A percentile compares a stretch with the other conserved stretches of the same genome.
Evolutionary conservation across 2,329 filamentous ascomycete genomes (phyloP).

Genomic region (Talaromyces sp.): DNA sequence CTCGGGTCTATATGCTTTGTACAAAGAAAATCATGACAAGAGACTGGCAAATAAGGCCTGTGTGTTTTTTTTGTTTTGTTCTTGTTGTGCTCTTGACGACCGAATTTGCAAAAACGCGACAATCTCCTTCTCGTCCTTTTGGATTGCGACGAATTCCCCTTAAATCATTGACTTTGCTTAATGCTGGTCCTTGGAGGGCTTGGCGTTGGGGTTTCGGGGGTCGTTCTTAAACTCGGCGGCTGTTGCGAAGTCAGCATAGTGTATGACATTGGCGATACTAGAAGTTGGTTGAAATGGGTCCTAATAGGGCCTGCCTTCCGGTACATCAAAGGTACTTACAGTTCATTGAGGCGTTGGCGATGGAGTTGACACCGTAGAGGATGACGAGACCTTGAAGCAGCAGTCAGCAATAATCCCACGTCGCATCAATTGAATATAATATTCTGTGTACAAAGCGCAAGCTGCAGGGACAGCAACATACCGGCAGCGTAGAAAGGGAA

Average conservation of each 20-base stretch:
- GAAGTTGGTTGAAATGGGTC: not conserved
- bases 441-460: not conserved
- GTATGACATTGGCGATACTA: not conserved
- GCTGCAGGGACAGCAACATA: slow-evolving; percentile 48
- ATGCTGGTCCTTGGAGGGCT: slow-evolving; percentile 27
- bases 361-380: slow-evolving; percentile 85
- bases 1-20: slow-evolving; percentile 38
- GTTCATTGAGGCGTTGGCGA: slow-evolving; percentile 70
- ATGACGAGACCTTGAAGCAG: slow-evolving; percentile 66
- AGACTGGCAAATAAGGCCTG: slow-evolving; percentile 15
- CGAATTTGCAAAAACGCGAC: not conserved
- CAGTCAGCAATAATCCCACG: slow-evolving; percentile 5
- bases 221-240: slow-evolving; percentile 97
- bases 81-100: not conserved
- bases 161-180: slow-evolving; percentile 11
- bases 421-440: not conserved
- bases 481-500: slow-evolving; percentile 91
- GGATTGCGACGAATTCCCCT: not conserved
- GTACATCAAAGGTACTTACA: slow-evolving; percentile 55
- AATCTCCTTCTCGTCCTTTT: not conserved
- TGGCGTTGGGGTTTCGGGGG: slow-evolving; percentile 65
- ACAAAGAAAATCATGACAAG: slow-evolving; percentile 22
- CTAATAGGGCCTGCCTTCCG: not conserved
- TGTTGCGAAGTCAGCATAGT: slow-evolving; percentile 34
- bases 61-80: not conserved